Evolutionary conservation across 2,329 filamentous ascomycete species (phyloP).

Genomic region (Calycina herbarum): DNA sequence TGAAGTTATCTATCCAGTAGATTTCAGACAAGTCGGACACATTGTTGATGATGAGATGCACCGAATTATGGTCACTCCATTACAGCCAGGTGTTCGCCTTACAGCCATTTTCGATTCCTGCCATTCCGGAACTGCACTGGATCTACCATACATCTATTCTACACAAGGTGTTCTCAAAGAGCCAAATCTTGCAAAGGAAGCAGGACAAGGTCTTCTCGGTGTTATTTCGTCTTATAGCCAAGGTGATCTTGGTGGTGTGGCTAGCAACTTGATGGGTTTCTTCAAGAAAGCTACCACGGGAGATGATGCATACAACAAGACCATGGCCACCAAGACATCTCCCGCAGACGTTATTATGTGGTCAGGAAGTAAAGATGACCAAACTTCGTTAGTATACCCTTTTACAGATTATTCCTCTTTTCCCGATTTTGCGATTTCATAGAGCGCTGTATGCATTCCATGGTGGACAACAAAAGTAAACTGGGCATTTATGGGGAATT

Average conservation of each 20-base stretch:
- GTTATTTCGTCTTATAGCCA: conserved; percentile 64
- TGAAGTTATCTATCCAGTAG: conserved; percentile 80
- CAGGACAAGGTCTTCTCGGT: conserved; percentile 58
- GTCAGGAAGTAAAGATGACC: conserved; percentile 92
- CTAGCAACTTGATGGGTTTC: conserved; percentile 73
- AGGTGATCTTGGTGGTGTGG: conserved; percentile 82
- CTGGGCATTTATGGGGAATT: conserved; percentile 52
- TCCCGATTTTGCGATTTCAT: conserved; percentile 51
- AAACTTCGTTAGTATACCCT: conserved; percentile 72
- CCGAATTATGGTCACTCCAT: conserved; percentile 69
- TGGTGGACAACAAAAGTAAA: conserved; percentile 59
- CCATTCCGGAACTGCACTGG: conserved; percentile 63
- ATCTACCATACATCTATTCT: conserved; percentile 63
- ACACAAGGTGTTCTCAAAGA: conserved; percentile 52
- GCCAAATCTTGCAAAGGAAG: conserved; percentile 42
- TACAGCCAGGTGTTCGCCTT: conserved; percentile 77
- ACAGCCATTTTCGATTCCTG: conserved; percentile 69
- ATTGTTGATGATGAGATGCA: conserved; percentile 84
- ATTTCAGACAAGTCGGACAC: conserved; percentile 73
- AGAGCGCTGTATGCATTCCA: conserved; percentile 38
- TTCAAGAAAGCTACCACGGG: conserved; percentile 84
- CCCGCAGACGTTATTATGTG: conserved; percentile 96
- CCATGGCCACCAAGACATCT: conserved; percentile 85
- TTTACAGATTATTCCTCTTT: conserved; percentile 57
- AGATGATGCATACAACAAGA: conserved; percentile 74